These are phyloP conservation scores for Fusarium algeriense DNA, from an alignment of 2,329 filamentous ascomycete species.

Conservation along the genomic window DNA sequence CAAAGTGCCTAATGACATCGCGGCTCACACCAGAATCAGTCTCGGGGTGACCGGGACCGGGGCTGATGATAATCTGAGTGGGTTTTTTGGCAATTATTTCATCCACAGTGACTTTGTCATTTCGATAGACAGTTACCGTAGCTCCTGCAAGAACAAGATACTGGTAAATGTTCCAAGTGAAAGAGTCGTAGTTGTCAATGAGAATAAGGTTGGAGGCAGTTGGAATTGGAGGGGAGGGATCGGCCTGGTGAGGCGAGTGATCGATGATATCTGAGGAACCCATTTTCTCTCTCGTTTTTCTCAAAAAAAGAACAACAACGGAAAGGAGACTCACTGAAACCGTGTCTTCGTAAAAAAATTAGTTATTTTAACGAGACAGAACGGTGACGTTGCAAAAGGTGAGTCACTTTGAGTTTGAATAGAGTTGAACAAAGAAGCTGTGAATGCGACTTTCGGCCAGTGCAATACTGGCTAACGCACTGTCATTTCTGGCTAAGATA, in stretches of 20 bases:
- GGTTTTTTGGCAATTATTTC: slow-evolving; percentile 86
- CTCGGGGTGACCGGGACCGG: slow-evolving; percentile 91
- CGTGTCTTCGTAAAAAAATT: not conserved
- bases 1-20: slow-evolving; percentile 90
- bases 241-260: slow-evolving; percentile 88
- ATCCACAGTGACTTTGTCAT: slow-evolving; percentile 89
- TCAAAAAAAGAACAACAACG: not conserved
- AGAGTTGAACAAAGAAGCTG: slow-evolving; percentile 37
- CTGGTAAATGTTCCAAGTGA: slow-evolving; percentile 99
- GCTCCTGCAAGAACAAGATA: slow-evolving; percentile 97
- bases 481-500: not conserved
- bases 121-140: slow-evolving; percentile 87
- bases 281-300: slow-evolving; percentile 55
- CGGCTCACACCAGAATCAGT: slow-evolving; percentile 95
- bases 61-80: slow-evolving; percentile 94
- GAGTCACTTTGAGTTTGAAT: slow-evolving; percentile 35
- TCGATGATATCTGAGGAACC: slow-evolving; percentile 70
- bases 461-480: slow-evolving; percentile 10
- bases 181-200: slow-evolving; percentile 99
- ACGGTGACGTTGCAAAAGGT: slow-evolving; percentile 34
- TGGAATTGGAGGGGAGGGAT: slow-evolving; percentile 76
- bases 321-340: not conserved
- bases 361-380: slow-evolving; percentile 14
- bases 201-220: slow-evolving; percentile 92
- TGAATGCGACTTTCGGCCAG: slow-evolving; percentile 21